Evolutionary conservation across 768 basidiomycete genomes (phyloP).

Genomic region (Amanita phalloides): DNA sequence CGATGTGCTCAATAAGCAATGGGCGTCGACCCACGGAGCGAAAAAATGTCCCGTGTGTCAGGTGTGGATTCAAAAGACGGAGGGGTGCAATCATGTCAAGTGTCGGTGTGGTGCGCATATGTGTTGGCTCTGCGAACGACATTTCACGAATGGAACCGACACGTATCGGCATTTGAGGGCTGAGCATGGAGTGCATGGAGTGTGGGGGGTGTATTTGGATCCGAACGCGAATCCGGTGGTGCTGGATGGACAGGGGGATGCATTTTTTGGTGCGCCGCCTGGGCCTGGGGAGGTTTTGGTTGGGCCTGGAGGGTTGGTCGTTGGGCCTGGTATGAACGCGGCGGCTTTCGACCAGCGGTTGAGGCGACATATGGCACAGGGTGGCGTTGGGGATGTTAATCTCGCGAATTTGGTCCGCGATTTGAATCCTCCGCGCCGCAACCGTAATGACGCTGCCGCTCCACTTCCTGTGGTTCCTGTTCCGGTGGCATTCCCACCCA

Average conservation of each 20-base stretch:
- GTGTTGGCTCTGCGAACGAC: constrained; percentile 24
- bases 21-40: constrained; percentile 14
- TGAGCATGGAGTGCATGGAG: constrained; percentile 21
- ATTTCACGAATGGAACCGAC: constrained; percentile 10
- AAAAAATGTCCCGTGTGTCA: constrained; percentile 25
- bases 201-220: background rate
- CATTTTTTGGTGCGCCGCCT: background rate
- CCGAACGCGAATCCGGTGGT: background rate
- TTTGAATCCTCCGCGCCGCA: background rate
- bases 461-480: too few relatives aligned
- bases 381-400: background rate
- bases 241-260: background rate
- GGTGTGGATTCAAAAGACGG: constrained; percentile 23
- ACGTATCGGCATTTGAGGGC: constrained; percentile 22
- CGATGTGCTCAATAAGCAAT: background rate
- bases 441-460: background rate
- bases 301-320: background rate
- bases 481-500: too few relatives aligned
- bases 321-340: background rate
- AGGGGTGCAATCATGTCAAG: constrained; percentile 29
- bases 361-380: background rate
- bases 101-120: constrained; percentile 26
- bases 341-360: background rate
- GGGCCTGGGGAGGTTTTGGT: background rate
- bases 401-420: background rate